phyloP scores from a whole-genome alignment of 352 stramenopile genomes.

The Phytophthora meadii region DNA sequence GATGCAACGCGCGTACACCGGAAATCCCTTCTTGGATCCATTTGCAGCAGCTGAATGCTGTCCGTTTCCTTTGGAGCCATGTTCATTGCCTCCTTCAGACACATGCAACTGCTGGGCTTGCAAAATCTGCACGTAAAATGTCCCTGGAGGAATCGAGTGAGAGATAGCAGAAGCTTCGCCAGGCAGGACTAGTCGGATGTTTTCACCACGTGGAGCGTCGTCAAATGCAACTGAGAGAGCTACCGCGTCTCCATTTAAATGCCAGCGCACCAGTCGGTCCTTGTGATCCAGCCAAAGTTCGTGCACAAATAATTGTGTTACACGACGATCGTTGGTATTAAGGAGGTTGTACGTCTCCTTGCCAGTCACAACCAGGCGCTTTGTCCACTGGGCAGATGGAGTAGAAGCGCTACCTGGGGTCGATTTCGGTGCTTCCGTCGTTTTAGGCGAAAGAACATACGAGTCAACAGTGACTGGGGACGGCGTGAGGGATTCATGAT shows the following conservation, averaged over 20 bases:
- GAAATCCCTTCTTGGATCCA: slow-evolving; percentile 54
- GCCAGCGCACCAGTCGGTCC: slow-evolving; percentile 81
- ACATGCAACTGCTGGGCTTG: slow-evolving; percentile 71
- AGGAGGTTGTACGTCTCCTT: slow-evolving; percentile 85
- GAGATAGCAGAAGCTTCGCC: slow-evolving; percentile 78
- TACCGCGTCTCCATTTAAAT: slow-evolving; percentile 84
- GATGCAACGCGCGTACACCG: slow-evolving; percentile 80
- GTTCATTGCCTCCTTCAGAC: slow-evolving; percentile 36
- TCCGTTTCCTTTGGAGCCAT: slow-evolving; percentile 19
- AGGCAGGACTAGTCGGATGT: slow-evolving; percentile 80
- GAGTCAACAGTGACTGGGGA: slow-evolving; percentile 37
- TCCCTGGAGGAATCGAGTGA: slow-evolving; percentile 75
- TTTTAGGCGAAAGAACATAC: slow-evolving; percentile 45
- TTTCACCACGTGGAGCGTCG: slow-evolving; percentile 65
- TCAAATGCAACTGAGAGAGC: slow-evolving; percentile 85
- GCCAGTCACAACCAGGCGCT: slow-evolving; percentile 78
- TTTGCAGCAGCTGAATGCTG: slow-evolving; percentile 8
- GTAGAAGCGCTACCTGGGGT: slow-evolving; percentile 48
- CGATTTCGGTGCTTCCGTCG: slow-evolving; percentile 16
- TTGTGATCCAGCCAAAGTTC: slow-evolving; percentile 89
- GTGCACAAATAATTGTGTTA: slow-evolving; percentile 88
- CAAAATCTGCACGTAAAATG: slow-evolving; percentile 85
- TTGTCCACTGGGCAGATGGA: slow-evolving; percentile 69
- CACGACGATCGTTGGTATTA: slow-evolving; percentile 58
- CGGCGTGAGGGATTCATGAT: slow-evolving; percentile 29